These are phyloP conservation scores for Penicillium janthinellum DNA, from an alignment of 2,329 filamentous ascomycete genomes.

Conservation along the genomic window DNA sequence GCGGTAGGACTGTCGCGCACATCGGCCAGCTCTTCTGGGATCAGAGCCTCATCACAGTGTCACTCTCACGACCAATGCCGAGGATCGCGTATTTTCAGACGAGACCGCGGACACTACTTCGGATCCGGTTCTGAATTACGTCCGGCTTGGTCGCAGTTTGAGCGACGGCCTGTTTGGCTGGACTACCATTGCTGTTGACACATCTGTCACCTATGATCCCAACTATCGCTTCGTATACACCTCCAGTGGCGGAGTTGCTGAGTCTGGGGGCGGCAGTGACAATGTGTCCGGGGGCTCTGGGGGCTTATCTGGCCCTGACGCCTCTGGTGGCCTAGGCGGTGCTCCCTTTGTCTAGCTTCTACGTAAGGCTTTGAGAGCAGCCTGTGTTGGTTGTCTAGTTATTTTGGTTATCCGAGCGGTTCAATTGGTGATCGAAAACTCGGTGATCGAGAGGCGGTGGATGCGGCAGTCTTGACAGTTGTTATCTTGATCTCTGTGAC, in stretches of 20 bases:
- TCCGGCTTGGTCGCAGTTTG: conserved; percentile 54
- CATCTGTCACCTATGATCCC: conserved; percentile 10
- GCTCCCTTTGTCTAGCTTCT: not conserved
- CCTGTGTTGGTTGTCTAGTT: too few species aligned
- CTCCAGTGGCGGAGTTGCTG: conserved; percentile 13
- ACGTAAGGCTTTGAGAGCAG: not conserved
- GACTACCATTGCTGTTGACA: conserved; percentile 15
- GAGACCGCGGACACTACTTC: conserved; percentile 50
- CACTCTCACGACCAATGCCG: conserved; percentile 40
- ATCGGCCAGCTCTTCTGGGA: conserved; percentile 65
- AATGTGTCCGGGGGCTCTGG: not conserved
- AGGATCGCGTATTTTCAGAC: conserved; percentile 48
- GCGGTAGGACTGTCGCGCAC: conserved; percentile 53
- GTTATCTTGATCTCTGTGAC: too few species aligned
- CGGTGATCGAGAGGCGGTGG: too few species aligned
- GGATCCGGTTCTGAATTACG: conserved; percentile 59
- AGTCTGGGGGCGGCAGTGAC: conserved; percentile 1
- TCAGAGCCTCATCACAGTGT: conserved; percentile 52
- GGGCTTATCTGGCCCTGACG: not conserved
- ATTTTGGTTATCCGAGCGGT: too few species aligned
- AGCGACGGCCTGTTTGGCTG: conserved; percentile 43
- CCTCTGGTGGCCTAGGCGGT: not conserved
- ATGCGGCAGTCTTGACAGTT: too few species aligned
- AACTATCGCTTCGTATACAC: conserved; percentile 14
- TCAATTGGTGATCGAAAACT: too few species aligned